These are phyloP conservation scores for Fusarium austroafricanum DNA, from an alignment of 2,329 filamentous ascomycete genomes.

Conservation along the genomic window DNA sequence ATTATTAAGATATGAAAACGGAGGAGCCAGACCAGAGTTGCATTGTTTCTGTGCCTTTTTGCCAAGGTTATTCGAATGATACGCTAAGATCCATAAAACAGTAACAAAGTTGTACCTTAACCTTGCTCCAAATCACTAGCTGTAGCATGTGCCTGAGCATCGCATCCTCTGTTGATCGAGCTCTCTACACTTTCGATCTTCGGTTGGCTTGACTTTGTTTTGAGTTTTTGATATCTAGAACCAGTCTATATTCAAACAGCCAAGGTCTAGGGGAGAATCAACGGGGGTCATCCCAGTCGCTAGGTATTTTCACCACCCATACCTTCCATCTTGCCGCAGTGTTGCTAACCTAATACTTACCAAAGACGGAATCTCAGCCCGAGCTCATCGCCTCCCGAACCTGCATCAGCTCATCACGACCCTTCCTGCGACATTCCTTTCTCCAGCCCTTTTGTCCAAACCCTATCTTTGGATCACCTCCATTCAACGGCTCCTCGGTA, in stretches of 20 bases:
- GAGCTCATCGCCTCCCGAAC: conserved; percentile 37
- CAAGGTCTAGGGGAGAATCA: conserved; percentile 29
- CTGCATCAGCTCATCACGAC: conserved; percentile 46
- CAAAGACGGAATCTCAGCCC: conserved; percentile 36
- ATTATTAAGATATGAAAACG: conserved; percentile 9
- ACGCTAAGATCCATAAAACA: conserved; percentile 15
- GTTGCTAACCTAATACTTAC: conserved; percentile 23
- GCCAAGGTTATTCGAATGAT: conserved; percentile 12
- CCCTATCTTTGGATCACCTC: conserved; percentile 24
- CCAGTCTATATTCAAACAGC: conserved; percentile 18
- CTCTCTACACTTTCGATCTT: conserved; percentile 29
- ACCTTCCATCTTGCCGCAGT: conserved; percentile 14
- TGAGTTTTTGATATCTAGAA: conserved; percentile 33
- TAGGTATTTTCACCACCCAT: conserved; percentile 39
- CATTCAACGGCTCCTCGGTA: conserved; percentile 7
- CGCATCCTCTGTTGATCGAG: conserved; percentile 25
- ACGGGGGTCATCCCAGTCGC: conserved; percentile 44
- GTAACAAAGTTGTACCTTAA: conserved; percentile 1
- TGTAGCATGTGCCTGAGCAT: conserved; percentile 33
- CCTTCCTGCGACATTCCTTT: conserved; percentile 41
- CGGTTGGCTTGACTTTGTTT: conserved; percentile 35
- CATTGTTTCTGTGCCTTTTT: conserved; percentile 22
- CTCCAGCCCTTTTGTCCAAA: conserved; percentile 25
- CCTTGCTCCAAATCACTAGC: conserved; percentile 19
- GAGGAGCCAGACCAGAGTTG: not conserved